Conservation (phyloP, 768 basidiomycete species). For the Mycena floridula region DNA sequence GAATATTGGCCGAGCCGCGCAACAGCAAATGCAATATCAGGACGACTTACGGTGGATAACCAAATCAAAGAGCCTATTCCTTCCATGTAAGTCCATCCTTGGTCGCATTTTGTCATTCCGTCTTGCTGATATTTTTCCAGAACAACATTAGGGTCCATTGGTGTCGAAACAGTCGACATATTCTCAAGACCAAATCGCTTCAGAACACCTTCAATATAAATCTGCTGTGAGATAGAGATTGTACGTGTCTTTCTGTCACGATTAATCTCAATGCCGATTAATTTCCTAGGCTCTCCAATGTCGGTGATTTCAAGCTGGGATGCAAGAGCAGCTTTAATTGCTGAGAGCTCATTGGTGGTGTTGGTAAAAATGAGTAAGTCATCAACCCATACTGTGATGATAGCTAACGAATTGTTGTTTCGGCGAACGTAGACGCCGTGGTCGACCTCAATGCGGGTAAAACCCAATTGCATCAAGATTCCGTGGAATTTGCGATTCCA, state of each 20-base stretch:
- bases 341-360: too few species aligned
- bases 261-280: constrained; percentile 13
- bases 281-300: constrained; percentile 5
- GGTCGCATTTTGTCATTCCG: background rate
- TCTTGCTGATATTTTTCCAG: background rate
- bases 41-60: background rate
- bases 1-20: background rate
- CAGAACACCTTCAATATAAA: background rate
- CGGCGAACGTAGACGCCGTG: background rate
- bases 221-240: background rate
- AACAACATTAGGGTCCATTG: background rate
- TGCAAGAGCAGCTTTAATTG: too few species aligned
- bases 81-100: background rate
- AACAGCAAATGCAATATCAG: background rate
- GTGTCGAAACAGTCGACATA: background rate
- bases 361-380: too few species aligned
- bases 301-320: background rate
- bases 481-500: background rate
- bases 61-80: background rate
- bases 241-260: constrained; percentile 5
- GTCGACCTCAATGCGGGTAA: background rate
- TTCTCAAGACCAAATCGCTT: background rate
- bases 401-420: background rate
- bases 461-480: background rate
- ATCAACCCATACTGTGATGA: too few species aligned